A percentile compares a stretch with the other conserved stretches of the same genome.
Evolutionary conservation across 1,139 yeast species (phyloP).

Genomic region (Oligophagozyma castellii): DNA sequence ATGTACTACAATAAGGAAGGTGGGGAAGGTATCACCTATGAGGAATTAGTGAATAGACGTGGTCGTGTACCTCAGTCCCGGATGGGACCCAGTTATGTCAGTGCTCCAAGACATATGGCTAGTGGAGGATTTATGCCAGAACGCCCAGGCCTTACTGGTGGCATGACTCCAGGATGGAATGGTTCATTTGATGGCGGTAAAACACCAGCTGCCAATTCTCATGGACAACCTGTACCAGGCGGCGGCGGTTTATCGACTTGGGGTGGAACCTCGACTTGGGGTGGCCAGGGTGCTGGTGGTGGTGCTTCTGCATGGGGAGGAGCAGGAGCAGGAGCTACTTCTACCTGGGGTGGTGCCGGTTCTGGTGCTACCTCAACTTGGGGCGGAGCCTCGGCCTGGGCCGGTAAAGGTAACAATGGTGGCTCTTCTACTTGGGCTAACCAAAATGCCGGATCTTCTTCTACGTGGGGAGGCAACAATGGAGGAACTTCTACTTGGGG

Average conservation of each 20-base stretch:
- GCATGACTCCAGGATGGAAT: slow-evolving; percentile 45
- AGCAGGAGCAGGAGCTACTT: slow-evolving; percentile 17
- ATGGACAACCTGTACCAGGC: slow-evolving; percentile 28
- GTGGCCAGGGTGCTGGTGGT: slow-evolving; percentile 34
- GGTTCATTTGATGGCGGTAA: slow-evolving; percentile 31
- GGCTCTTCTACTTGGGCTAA: slow-evolving; percentile 26
- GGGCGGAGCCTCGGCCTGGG: slow-evolving; percentile 35
- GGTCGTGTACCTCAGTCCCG: slow-evolving; percentile 24
- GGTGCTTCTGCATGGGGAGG: slow-evolving; percentile 31
- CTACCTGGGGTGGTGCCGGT: slow-evolving; percentile 17
- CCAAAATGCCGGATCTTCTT: slow-evolving; percentile 22
- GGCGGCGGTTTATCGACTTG: slow-evolving; percentile 34
- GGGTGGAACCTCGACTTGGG: slow-evolving; percentile 41
- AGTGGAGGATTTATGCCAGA: slow-evolving; percentile 12
- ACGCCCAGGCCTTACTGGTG: slow-evolving; percentile 28
- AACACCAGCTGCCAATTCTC: slow-evolving; percentile 35
- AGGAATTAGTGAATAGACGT: slow-evolving; percentile 43
- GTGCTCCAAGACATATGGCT: slow-evolving; percentile 25
- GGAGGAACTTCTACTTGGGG: slow-evolving; percentile 22
- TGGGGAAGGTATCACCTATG: slow-evolving; percentile 56
- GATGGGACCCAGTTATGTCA: slow-evolving; percentile 25
- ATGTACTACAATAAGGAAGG: slow-evolving; percentile 54
- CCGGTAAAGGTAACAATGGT: slow-evolving; percentile 24
- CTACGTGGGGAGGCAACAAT: slow-evolving; percentile 25
- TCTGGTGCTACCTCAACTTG: slow-evolving; percentile 28